These are phyloP conservation scores for Colletotrichum sp. DNA, from an alignment of 2,329 filamentous ascomycete species.

Conservation along the genomic window DNA sequence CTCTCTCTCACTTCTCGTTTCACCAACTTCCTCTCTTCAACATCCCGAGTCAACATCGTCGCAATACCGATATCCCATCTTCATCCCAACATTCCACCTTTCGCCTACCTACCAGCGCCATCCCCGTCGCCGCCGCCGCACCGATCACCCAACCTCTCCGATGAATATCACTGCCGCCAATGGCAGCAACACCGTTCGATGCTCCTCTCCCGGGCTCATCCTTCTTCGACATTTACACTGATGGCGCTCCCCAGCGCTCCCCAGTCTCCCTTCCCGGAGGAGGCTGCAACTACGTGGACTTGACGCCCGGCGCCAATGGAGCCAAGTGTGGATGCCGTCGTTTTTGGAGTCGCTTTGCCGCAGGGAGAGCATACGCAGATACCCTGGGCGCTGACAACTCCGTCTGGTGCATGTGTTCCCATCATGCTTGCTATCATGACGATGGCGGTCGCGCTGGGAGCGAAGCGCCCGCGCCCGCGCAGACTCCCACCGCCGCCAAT, in stretches of 20 bases:
- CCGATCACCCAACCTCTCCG: slow-evolving; percentile 27
- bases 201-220: slow-evolving; percentile 45
- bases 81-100: slow-evolving; percentile 18
- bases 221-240: slow-evolving; percentile 62
- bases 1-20: not conserved
- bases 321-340: slow-evolving; percentile 64
- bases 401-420: slow-evolving; percentile 66
- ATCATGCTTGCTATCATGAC: slow-evolving; percentile 68
- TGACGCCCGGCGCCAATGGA: slow-evolving; percentile 56
- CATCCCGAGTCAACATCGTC: not conserved
- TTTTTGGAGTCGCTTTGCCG: slow-evolving; percentile 58
- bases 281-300: slow-evolving; percentile 63
- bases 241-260: slow-evolving; percentile 39
- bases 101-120: slow-evolving; percentile 3
- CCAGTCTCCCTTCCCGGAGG: slow-evolving; percentile 52
- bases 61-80: slow-evolving; percentile 23
- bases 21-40: not conserved
- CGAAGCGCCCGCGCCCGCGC: slow-evolving; percentile 25
- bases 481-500: not conserved
- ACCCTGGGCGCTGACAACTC: slow-evolving; percentile 43
- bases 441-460: slow-evolving; percentile 40
- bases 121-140: slow-evolving; percentile 17
- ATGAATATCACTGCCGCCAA: slow-evolving; percentile 44
- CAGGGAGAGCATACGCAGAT: slow-evolving; percentile 35
- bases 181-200: slow-evolving; percentile 59